These are phyloP conservation scores for Vicia sativa DNA, from an alignment of 306 rosid species.

Conservation along the genomic window DNA sequence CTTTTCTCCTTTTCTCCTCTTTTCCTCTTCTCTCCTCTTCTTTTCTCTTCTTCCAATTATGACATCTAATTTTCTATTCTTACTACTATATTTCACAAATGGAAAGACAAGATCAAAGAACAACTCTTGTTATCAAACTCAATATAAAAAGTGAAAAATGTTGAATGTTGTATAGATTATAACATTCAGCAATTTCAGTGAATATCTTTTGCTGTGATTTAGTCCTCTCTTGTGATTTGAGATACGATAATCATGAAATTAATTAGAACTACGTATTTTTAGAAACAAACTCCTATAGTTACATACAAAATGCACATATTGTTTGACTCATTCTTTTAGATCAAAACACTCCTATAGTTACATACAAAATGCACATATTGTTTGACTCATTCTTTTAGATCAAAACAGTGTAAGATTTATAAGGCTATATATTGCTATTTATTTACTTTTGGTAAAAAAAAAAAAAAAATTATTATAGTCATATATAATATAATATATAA, in stretches of 20 bases:
- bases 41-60: no score
- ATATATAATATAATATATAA: no score
- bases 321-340: slow-evolving; percentile 38
- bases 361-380: slow-evolving; percentile 2
- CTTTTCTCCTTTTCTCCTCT: no score
- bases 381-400: slow-evolving; percentile 38
- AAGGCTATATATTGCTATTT: not conserved
- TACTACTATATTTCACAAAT: no score
- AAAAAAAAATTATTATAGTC: no score
- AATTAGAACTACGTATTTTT: slow-evolving; percentile 23
- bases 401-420: not conserved
- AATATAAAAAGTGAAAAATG: not conserved
- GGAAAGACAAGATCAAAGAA: slow-evolving; percentile 25
- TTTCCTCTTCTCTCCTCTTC: no score
- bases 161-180: slow-evolving; percentile 16
- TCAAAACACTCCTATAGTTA: slow-evolving; percentile 34
- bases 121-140: not conserved
- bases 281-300: slow-evolving; percentile 36
- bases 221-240: slow-evolving; percentile 22
- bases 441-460: no score
- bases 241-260: slow-evolving; percentile 3
- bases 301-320: not conserved
- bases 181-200: slow-evolving; percentile 24
- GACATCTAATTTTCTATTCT: no score
- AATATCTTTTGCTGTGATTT: slow-evolving; percentile 23